Percentiles rank a stretch among this genome's conserved stretches.
phyloP scores from a whole-genome alignment of 805 yeast genomes.

The Candida anglica region DNA sequence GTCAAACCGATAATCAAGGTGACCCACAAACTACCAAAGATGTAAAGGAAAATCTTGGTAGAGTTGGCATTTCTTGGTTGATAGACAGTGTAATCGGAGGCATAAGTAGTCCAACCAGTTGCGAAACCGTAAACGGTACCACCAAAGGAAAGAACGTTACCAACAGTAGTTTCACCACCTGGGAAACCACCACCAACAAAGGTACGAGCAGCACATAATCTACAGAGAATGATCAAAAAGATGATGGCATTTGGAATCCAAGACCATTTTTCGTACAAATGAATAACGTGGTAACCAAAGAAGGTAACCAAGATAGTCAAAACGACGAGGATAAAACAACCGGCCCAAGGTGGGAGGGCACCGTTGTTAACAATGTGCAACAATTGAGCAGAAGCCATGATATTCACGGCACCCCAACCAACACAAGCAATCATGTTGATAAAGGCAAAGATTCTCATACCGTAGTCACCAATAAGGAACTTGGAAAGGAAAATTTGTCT shows the following conservation, averaged over 20 bases:
- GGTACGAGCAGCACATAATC: constrained; percentile 63
- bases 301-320: constrained; percentile 70
- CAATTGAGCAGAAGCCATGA: constrained; percentile 83
- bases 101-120: constrained; percentile 91
- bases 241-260: constrained; percentile 81
- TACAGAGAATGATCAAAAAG: constrained; percentile 74
- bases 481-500: constrained; percentile 85
- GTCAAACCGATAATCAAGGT: constrained; percentile 73
- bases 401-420: constrained; percentile 95
- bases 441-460: constrained; percentile 72
- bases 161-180: constrained; percentile 69
- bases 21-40: constrained; percentile 57
- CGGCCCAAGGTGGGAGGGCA: constrained; percentile 85
- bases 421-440: constrained; percentile 82
- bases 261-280: constrained; percentile 75
- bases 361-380: constrained; percentile 68
- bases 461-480: constrained; percentile 69
- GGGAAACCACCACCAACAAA: constrained; percentile 50
- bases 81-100: constrained; percentile 89
- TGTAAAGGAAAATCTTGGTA: constrained; percentile 57
- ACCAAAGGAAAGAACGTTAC: constrained; percentile 74
- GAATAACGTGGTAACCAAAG: constrained; percentile 83
- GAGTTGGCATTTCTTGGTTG: constrained; percentile 65
- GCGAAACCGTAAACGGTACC: constrained; percentile 84
- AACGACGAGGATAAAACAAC: constrained; percentile 67